Evolutionary conservation across 192 early-diverging fungal species (phyloP).

Genomic region (Dimargaris xerosporica): DNA sequence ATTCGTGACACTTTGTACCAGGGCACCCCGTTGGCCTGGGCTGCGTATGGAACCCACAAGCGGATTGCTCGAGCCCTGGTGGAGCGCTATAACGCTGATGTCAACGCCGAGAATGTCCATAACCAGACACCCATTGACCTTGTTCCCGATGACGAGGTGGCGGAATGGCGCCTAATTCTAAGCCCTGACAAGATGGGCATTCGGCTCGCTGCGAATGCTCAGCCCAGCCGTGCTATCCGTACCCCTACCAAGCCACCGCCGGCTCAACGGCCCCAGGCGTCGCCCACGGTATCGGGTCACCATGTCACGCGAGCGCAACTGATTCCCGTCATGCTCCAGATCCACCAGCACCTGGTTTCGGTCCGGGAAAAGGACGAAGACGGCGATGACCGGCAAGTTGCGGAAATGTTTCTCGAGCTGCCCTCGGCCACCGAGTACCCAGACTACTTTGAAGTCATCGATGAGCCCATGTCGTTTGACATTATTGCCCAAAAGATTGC

Average conservation of each 20-base stretch:
- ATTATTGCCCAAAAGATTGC: constrained; percentile 66
- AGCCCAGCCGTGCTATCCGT: neutral
- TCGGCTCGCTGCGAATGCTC: too few relatives aligned
- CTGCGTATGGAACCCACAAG: constrained; percentile 62
- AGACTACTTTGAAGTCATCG: constrained; percentile 81
- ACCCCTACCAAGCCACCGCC: neutral
- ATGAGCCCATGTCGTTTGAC: constrained; percentile 77
- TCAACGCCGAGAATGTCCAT: constrained; percentile 54
- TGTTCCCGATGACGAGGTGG: constrained; percentile 42
- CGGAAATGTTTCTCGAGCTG: constrained; percentile 64
- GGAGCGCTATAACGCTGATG: constrained; percentile 57
- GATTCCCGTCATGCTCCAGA: neutral
- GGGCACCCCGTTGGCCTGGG: constrained; percentile 79
- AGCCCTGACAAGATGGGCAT: constrained; percentile 19
- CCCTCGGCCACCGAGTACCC: constrained; percentile 60
- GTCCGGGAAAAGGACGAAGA: constrained; percentile 16
- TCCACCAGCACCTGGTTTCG: constrained; percentile 12
- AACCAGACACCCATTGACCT: constrained; percentile 71
- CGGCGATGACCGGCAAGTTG: constrained; percentile 34
- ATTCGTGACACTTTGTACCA: constrained; percentile 70
- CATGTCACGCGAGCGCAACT: neutral
- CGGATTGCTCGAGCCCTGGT: constrained; percentile 56
- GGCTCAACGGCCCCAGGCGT: neutral
- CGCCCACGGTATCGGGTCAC: too few relatives aligned
- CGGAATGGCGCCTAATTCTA: constrained; percentile 28